Percentiles rank a stretch among this genome's conserved stretches.
Evolutionary conservation across 78 protist genomes (phyloP).

Genomic region (Dictyostelium citrinum): DNA sequence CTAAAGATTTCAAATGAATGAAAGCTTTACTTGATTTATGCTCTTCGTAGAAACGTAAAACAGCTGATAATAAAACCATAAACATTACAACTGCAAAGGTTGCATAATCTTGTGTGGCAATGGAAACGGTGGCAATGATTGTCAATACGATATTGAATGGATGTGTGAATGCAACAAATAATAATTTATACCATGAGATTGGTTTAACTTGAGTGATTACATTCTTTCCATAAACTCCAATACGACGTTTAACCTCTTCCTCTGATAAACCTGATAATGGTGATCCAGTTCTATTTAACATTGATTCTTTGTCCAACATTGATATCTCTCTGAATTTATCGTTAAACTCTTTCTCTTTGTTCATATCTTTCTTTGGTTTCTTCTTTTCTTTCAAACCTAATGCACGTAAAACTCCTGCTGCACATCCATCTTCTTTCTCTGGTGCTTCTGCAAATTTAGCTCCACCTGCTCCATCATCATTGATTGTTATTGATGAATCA

Average conservation of each 20-base stretch:
- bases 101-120: slow-evolving; percentile 45
- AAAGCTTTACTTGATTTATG: slow-evolving; percentile 73
- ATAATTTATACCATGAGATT: slow-evolving; percentile 44
- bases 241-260: slow-evolving; percentile 50
- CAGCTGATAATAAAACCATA: slow-evolving; percentile 57
- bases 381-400: slow-evolving; percentile 42
- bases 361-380: slow-evolving; percentile 46
- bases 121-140: slow-evolving; percentile 66
- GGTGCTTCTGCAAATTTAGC: neutral
- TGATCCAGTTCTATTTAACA: slow-evolving; percentile 5
- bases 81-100: slow-evolving; percentile 63
- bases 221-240: slow-evolving; percentile 41
- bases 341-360: slow-evolving; percentile 44
- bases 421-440: neutral
- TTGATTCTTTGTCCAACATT: slow-evolving; percentile 3
- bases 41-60: slow-evolving; percentile 76
- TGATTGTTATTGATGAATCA: neutral
- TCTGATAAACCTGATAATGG: slow-evolving; percentile 48
- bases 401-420: neutral
- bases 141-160: slow-evolving; percentile 78
- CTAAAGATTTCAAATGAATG: slow-evolving; percentile 64
- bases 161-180: slow-evolving; percentile 62
- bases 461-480: neutral
- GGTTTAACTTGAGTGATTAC: slow-evolving; percentile 63
- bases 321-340: slow-evolving; percentile 49